A percentile compares a stretch with the other conserved stretches of the same genome.
phyloP scores from a whole-genome alignment of 345 rosid species.

The Salix arbutifolia region DNA sequence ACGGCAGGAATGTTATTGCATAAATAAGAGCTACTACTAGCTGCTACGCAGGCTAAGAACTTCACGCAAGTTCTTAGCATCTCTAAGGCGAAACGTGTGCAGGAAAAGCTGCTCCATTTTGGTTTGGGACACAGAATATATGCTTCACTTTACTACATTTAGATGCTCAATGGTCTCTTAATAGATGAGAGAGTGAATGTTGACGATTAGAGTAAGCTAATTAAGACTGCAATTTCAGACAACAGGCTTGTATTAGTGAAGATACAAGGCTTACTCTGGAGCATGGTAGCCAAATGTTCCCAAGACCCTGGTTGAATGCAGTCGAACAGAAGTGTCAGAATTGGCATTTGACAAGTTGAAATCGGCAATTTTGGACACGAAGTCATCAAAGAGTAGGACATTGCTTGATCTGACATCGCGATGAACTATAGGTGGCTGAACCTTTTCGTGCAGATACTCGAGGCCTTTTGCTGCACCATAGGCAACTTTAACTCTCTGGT shows the following conservation, averaged over 20 bases:
- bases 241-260: not conserved
- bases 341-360: slow-evolving; percentile 84
- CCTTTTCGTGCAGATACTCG: slow-evolving; percentile 88
- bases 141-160: not conserved
- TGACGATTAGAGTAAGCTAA: not conserved
- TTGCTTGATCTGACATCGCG: slow-evolving; percentile 97
- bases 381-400: slow-evolving; percentile 77
- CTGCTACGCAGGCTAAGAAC: not conserved
- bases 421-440: slow-evolving; percentile 86
- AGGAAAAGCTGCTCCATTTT: not conserved
- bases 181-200: not conserved
- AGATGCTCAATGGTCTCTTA: not conserved
- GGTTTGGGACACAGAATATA: not conserved
- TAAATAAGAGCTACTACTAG: not conserved
- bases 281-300: slow-evolving; percentile 99
- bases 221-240: not conserved
- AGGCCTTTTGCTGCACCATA: slow-evolving; percentile 91
- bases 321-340: slow-evolving; percentile 83
- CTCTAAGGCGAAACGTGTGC: no score
- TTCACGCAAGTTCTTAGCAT: not conserved
- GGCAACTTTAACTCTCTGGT: slow-evolving; percentile 83
- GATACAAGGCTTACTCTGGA: slow-evolving; percentile 60
- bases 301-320: slow-evolving; percentile 92
- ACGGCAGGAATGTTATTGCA: not conserved
- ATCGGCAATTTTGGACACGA: slow-evolving; percentile 78